Percentiles rank a stretch among this genome's conserved stretches.
These are phyloP conservation scores for Abortiporus biennis DNA, from an alignment of 1,284 basidiomycete genomes.

Conservation along the genomic window DNA sequence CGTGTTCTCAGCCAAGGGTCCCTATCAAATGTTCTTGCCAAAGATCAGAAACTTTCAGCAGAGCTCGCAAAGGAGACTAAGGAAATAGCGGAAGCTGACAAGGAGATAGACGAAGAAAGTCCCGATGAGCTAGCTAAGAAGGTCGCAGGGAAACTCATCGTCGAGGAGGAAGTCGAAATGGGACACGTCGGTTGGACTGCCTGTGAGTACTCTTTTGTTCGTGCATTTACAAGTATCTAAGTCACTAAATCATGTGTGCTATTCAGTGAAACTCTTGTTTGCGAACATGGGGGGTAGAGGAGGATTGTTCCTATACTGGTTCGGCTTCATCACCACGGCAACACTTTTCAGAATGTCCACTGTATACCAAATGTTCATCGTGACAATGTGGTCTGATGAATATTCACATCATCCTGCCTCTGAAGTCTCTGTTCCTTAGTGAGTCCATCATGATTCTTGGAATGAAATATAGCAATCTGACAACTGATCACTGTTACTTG, in stretches of 20 bases:
- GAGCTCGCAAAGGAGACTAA: constrained; percentile 25
- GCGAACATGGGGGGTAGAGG: neutral
- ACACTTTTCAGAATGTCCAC: neutral
- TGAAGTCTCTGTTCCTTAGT: constrained; percentile 25
- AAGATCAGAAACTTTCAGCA: constrained; percentile 26
- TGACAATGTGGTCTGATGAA: constrained; percentile 19
- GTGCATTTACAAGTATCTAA: neutral
- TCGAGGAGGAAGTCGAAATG: constrained; percentile 49
- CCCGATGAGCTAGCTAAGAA: constrained; percentile 14
- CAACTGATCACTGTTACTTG: no score
- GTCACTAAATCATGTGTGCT: neutral
- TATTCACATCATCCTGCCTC: constrained; percentile 23
- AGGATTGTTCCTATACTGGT: constrained; percentile 9
- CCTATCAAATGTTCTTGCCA: constrained; percentile 33
- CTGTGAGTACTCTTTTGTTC: constrained; percentile 19
- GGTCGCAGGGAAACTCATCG: constrained; percentile 36
- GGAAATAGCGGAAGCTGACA: constrained; percentile 32
- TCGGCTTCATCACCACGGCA: neutral
- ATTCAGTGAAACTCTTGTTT: constrained; percentile 12
- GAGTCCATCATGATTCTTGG: no score
- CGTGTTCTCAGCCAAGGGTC: constrained; percentile 36
- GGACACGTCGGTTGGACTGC: constrained; percentile 43
- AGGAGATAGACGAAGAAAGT: constrained; percentile 25
- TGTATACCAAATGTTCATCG: constrained; percentile 15
- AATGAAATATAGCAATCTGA: no score